Base-by-base conservation (phyloP, 306 rosid genomes). In the Trifolium fragiferum region DNA sequence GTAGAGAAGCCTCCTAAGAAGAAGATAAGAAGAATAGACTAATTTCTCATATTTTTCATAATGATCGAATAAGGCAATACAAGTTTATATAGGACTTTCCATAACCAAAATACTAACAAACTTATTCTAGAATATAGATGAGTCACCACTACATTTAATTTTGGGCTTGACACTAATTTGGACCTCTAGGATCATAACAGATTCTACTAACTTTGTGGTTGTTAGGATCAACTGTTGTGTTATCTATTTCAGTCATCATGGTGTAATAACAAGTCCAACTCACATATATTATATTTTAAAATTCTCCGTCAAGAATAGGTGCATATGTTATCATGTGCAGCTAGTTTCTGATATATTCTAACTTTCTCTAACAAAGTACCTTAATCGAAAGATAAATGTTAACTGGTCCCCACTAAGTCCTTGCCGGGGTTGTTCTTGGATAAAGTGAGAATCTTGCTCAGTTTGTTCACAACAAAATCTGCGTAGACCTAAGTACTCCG, bases 401-500 rank as follows among this genome's bases (percentile, higher is more conserved):
- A 46, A 46, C 32, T 10, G n/a, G 35, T 32, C 64, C 62, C 15
- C 32, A 6, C 15, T 10, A 33, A 60, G 63, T 62, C 71, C 59
- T 49, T 61, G 47, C 12, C 21, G 66, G 47, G 40, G 43, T 43
- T 51, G 43, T 60, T 53, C 68, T 41, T 78, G 19, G 68, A 65
- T 54, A 8, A 66, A 71, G 30, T 71, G 40, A 70, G 30, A 78
- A 71, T 27, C 41, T 47, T 37, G 30, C 27, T 57, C 46, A 23
- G 8, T 79, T 10, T 73, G 74, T 73, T 62, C 12, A 10, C 21
- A 15, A 35, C 27, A 77, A 32, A 32, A 35, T 32, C 14, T 68
- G 57, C 1, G 3, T 78, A 64, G 83, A 20, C 47, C 21, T 37
- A 16, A 21, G 27, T 33, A 54, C 35, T 73, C 35, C n/a, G 30